A percentile compares a stretch with the other conserved stretches of the same genome.
These are phyloP conservation scores for Saitozyma podzolica DNA, from an alignment of 768 basidiomycete genomes.

Conservation along the genomic window DNA sequence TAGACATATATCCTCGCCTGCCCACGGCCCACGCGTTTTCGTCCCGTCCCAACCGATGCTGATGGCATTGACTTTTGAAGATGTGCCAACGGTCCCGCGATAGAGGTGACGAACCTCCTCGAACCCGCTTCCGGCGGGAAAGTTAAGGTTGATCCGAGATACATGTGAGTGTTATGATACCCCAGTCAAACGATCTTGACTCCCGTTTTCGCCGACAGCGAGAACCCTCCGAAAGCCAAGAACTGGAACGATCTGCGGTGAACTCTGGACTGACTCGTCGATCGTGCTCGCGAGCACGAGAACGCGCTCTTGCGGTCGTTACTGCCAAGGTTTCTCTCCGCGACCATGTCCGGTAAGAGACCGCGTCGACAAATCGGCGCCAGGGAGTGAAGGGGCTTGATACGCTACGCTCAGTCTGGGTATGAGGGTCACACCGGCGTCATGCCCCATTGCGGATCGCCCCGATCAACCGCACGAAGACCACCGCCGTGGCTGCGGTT, in stretches of 20 bases:
- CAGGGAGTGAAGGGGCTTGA: too few species aligned
- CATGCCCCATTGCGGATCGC: too few species aligned
- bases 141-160: slow-evolving; percentile 29
- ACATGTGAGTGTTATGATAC: slow-evolving; percentile 28
- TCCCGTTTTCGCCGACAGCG: slow-evolving; percentile 11
- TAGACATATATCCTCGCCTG: neutral
- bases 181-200: neutral
- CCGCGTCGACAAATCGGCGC: too few species aligned
- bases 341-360: too few species aligned
- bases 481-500: too few species aligned
- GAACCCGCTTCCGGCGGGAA: slow-evolving; percentile 3
- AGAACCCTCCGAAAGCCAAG: slow-evolving; percentile 32
- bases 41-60: neutral
- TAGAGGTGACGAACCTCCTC: slow-evolving; percentile 43
- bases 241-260: slow-evolving; percentile 33
- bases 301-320: too few species aligned
- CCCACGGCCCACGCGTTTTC: neutral
- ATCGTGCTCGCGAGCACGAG: too few species aligned
- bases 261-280: neutral
- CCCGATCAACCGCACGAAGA: too few species aligned
- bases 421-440: too few species aligned
- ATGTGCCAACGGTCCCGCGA: slow-evolving; percentile 35
- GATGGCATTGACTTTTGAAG: slow-evolving; percentile 13
- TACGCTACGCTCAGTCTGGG: too few species aligned
- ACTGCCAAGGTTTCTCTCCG: too few species aligned